phyloP scores from a whole-genome alignment of 2,329 filamentous ascomycete species.

The Cladophialophora chaetospira region DNA sequence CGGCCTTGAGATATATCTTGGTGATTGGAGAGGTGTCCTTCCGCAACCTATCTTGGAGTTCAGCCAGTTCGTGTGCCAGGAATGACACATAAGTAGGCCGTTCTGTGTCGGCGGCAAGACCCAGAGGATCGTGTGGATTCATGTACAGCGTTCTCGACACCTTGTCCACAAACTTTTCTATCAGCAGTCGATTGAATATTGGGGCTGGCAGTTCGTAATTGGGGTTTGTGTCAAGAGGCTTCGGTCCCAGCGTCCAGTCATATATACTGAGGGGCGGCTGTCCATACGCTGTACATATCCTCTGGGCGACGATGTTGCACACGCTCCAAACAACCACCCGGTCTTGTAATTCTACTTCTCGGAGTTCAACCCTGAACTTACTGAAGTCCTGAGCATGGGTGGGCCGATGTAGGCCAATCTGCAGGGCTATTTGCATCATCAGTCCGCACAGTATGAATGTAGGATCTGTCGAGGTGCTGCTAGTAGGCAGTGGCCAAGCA shows the following conservation, averaged over 20 bases:
- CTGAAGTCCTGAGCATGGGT: slow-evolving; percentile 62
- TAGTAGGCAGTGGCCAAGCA: slow-evolving; percentile 66
- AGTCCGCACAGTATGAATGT: slow-evolving; percentile 67
- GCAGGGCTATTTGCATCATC: slow-evolving; percentile 70
- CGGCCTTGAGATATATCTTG: slow-evolving; percentile 50
- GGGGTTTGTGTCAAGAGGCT: slow-evolving; percentile 44
- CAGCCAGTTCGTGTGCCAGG: slow-evolving; percentile 50
- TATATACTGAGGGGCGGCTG: slow-evolving; percentile 65
- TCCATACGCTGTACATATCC: slow-evolving; percentile 68
- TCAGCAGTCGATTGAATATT: slow-evolving; percentile 54
- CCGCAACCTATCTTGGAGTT: slow-evolving; percentile 55
- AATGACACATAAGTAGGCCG: slow-evolving; percentile 48
- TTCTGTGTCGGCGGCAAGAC: slow-evolving; percentile 49
- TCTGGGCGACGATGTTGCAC: slow-evolving; percentile 68
- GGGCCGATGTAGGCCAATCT: slow-evolving; percentile 65
- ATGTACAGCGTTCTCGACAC: slow-evolving; percentile 60
- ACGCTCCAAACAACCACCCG: slow-evolving; percentile 68
- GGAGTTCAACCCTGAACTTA: slow-evolving; percentile 55
- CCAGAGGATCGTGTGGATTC: slow-evolving; percentile 57
- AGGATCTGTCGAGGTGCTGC: slow-evolving; percentile 64
- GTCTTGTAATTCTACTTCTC: slow-evolving; percentile 65
- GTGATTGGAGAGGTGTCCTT: slow-evolving; percentile 48
- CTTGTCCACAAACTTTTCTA: slow-evolving; percentile 62
- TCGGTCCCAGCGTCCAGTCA: slow-evolving; percentile 58
- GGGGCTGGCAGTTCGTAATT: slow-evolving; percentile 55